phyloP scores from a whole-genome alignment of 1,284 basidiomycete species.

The Papiliotrema nemorosa region DNA sequence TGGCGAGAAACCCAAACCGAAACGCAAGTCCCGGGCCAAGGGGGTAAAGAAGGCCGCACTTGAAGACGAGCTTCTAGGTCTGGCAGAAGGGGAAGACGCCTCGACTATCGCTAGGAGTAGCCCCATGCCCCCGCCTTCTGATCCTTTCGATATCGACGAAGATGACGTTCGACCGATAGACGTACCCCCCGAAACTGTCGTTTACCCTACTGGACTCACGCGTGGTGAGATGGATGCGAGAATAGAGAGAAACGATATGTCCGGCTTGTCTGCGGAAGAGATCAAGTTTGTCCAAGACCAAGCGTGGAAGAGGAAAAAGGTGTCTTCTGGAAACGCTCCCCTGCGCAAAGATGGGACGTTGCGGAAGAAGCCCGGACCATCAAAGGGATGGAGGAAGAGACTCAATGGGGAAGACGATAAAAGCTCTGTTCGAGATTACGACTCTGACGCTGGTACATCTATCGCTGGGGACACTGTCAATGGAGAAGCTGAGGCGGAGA shows the following conservation, averaged over 20 bases:
- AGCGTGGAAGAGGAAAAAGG: conserved; percentile 41
- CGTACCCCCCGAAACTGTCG: conserved; percentile 27
- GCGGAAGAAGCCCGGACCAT: conserved; percentile 47
- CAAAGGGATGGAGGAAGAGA: conserved; percentile 43
- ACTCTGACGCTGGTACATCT: conserved; percentile 21
- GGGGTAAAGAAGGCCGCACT: conserved; percentile 27
- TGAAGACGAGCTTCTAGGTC: conserved; percentile 43
- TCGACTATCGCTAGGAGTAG: conserved; percentile 6
- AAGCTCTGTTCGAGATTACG: conserved; percentile 11
- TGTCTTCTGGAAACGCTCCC: conserved; percentile 18
- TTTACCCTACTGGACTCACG: conserved; percentile 37
- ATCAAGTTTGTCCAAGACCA: conserved; percentile 46
- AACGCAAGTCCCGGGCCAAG: not conserved
- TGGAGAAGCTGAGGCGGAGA: conserved; percentile 41
- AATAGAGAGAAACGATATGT: conserved; percentile 29
- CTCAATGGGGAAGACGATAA: not conserved
- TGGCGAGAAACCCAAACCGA: not conserved
- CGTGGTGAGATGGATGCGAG: conserved; percentile 35
- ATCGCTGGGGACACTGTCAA: conserved; percentile 16
- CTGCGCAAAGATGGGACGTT: conserved; percentile 47
- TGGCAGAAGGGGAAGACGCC: conserved; percentile 32
- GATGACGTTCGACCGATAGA: not conserved
- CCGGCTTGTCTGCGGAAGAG: conserved; percentile 38
- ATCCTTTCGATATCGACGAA: not conserved
- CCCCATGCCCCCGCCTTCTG: conserved; percentile 3